Conservation (phyloP, 768 basidiomycete genomes). For the Trametes elegans region DNA sequence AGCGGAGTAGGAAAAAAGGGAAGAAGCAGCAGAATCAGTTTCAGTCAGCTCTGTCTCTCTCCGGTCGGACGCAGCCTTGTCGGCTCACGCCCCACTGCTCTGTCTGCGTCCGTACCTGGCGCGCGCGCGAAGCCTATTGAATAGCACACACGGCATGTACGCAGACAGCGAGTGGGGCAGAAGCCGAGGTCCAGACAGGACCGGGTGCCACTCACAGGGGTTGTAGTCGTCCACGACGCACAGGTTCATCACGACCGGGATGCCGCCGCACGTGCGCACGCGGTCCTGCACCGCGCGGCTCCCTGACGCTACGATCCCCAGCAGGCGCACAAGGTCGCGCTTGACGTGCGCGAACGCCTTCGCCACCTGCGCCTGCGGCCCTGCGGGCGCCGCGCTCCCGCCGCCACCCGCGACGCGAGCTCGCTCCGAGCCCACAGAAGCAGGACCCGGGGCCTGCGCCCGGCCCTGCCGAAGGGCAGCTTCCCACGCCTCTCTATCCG, state of each 20-base stretch:
- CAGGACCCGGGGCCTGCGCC: no score
- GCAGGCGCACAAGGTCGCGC: slow-evolving; percentile 82
- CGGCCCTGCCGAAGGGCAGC: no score
- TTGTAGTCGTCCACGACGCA: slow-evolving; percentile 90
- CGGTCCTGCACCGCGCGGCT: slow-evolving; percentile 71
- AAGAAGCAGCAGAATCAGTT: no score
- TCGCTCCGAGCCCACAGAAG: no score
- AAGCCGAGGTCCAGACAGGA: background rate
- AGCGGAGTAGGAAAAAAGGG: background rate
- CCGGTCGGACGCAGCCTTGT: no score
- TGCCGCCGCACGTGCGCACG: slow-evolving; percentile 66
- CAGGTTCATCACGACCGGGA: slow-evolving; percentile 81
- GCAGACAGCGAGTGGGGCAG: background rate
- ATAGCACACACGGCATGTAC: no score
- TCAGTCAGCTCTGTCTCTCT: background rate
- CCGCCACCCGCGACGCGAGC: background rate
- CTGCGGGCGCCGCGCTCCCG: background rate
- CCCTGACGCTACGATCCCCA: slow-evolving; percentile 74
- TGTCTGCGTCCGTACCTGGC: no score
- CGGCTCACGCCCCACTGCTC: no score
- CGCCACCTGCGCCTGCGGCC: slow-evolving; percentile 30
- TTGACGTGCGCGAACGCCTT: slow-evolving; percentile 83
- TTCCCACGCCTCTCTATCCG: no score
- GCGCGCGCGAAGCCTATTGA: no score
- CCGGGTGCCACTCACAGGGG: slow-evolving; percentile 67